Conservation (phyloP, 345 rosid species). For the Orychophragmus violaceus region DNA sequence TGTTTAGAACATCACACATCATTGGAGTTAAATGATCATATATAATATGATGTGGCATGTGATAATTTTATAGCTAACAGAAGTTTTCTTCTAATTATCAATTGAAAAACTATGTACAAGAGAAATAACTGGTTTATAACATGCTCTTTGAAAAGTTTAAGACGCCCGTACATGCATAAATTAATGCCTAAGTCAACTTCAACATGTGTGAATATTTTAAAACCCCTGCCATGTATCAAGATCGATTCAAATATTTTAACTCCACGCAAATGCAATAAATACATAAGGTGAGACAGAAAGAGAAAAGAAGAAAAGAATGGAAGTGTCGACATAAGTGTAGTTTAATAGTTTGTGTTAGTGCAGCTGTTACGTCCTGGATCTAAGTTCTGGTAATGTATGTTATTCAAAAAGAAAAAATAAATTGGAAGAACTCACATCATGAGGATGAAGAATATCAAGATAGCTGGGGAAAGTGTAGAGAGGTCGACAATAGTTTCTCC, state of each 20-base stretch:
- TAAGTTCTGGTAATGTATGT: not conserved
- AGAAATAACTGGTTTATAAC: not conserved
- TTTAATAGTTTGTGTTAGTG: not conserved
- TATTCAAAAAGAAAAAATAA: not conserved
- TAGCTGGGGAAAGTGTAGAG: constrained; percentile 45
- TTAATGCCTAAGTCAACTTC: not conserved
- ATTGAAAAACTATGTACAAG: not conserved
- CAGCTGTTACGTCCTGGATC: not conserved
- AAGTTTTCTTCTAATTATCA: not conserved
- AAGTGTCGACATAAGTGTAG: not conserved
- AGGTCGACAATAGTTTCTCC: constrained; percentile 61
- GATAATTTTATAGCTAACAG: not conserved
- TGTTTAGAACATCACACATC: not conserved
- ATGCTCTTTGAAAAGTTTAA: not conserved
- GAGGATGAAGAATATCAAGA: constrained; percentile 47
- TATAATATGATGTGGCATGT: not conserved
- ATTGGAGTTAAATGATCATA: not conserved
- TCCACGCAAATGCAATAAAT: not conserved
- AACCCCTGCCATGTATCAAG: not conserved
- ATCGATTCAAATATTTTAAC: not conserved
- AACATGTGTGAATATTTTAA: not conserved
- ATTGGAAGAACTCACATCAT: constrained; percentile 55
- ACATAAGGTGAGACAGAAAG: not conserved
- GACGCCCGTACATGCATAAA: not conserved
- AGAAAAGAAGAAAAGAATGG: not conserved